Conservation (phyloP, 2,329 filamentous ascomycete species). For the Aspergillus unguis region DNA sequence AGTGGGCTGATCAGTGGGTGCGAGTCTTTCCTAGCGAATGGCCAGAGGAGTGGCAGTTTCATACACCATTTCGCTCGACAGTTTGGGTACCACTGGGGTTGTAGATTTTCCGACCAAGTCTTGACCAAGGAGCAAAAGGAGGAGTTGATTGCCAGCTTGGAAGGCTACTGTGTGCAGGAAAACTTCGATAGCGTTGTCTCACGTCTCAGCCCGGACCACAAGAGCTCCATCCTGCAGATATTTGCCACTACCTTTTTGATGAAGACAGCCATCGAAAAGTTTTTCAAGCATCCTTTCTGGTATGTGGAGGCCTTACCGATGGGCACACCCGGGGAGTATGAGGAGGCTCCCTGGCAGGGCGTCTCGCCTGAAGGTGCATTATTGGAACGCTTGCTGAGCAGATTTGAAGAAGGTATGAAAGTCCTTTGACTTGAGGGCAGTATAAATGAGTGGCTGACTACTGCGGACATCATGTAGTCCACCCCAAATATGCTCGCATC, state of each 20-base stretch:
- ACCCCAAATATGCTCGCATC: neutral
- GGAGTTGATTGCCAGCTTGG: neutral
- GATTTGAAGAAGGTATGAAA: neutral
- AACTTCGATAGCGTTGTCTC: neutral
- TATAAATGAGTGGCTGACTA: neutral
- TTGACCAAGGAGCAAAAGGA: neutral
- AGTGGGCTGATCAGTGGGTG: too few species aligned
- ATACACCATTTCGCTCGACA: too few species aligned
- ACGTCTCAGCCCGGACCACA: neutral
- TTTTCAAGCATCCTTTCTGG: neutral
- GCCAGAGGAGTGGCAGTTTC: too few species aligned
- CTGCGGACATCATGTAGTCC: neutral
- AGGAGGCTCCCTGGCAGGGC: neutral
- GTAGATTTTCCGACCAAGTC: too few species aligned
- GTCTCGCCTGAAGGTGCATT: neutral
- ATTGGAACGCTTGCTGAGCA: neutral
- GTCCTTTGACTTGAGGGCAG: neutral
- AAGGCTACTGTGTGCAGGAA: neutral
- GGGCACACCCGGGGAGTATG: neutral
- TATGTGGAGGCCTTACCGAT: neutral
- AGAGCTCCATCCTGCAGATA: neutral
- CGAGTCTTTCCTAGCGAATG: too few species aligned
- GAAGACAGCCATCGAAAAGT: neutral
- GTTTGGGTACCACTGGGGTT: too few species aligned
- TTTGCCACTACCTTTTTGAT: neutral